Conservation (phyloP, 257 asterid genomes). For the Orobanche coerulescens region DNA sequence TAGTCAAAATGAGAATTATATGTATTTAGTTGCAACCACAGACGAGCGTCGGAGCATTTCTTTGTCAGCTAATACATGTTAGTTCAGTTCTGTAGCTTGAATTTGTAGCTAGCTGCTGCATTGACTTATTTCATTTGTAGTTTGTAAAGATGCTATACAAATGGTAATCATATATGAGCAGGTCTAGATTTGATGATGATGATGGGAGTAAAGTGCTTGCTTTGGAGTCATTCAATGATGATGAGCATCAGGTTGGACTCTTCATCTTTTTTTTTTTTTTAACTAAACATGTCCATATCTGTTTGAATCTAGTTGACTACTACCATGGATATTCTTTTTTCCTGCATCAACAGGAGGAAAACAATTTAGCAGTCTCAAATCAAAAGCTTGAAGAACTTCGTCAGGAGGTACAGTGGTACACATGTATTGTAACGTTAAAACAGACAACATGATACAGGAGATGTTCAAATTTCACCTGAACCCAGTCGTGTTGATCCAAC, state of each 20-base stretch:
- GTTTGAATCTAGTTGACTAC: not conserved
- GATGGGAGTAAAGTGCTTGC: slow-evolving; percentile 47
- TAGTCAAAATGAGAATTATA: slow-evolving; percentile 1
- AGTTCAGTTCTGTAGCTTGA: slow-evolving; percentile 17
- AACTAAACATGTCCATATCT: not conserved
- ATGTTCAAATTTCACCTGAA: not conserved
- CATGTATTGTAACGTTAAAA: slow-evolving; percentile 4
- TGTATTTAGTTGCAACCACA: not conserved
- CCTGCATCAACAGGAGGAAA: slow-evolving; percentile 36
- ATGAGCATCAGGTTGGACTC: slow-evolving; percentile 47
- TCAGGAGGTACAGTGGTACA: slow-evolving; percentile 39
- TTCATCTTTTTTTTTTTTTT: slow-evolving; percentile 8
- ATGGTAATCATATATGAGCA: slow-evolving; percentile 25
- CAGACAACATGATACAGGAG: slow-evolving; percentile 4
- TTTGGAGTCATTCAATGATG: slow-evolving; percentile 41
- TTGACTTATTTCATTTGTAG: slow-evolving; percentile 1
- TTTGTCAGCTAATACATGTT: not conserved
- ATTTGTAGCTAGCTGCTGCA: slow-evolving; percentile 11
- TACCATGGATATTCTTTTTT: slow-evolving; percentile 18
- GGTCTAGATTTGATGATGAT: slow-evolving; percentile 45
- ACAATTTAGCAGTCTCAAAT: slow-evolving; percentile 39
- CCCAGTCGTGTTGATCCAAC: not conserved
- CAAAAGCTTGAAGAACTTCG: slow-evolving; percentile 66
- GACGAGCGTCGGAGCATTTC: slow-evolving; percentile 1
- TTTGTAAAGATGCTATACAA: slow-evolving; percentile 19